Conservation (phyloP, 2,329 filamentous ascomycete species). For the Nemania abortiva region DNA sequence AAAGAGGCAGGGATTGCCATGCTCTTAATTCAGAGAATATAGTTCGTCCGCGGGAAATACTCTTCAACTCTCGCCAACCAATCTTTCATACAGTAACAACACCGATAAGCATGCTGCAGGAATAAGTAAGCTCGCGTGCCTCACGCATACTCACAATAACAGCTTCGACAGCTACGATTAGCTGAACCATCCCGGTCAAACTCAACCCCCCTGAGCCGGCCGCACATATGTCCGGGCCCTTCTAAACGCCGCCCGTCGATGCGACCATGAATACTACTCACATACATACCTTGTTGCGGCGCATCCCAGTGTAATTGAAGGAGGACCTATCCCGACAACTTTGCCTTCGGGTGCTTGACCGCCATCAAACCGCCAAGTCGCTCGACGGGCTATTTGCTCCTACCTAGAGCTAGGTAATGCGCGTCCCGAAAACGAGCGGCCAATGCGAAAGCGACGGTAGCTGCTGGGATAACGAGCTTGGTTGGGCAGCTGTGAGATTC, state of each 20-base stretch:
- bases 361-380: constrained; percentile 2
- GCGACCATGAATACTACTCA: neutral
- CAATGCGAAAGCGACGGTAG: constrained; percentile 8
- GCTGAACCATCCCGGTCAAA: neutral
- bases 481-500: constrained; percentile 18
- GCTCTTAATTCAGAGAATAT: constrained; percentile 3
- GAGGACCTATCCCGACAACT: neutral
- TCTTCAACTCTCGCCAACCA: neutral
- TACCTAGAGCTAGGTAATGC: constrained; percentile 27
- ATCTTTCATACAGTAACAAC: constrained; percentile 2
- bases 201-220: no score
- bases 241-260: neutral
- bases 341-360: constrained; percentile 12
- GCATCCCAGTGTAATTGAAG: neutral
- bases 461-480: constrained; percentile 29
- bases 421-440: constrained; percentile 11
- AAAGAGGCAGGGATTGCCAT: constrained; percentile 14
- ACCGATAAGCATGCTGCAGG: neutral
- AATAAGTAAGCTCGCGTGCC: neutral
- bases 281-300: neutral
- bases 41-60: neutral
- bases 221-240: neutral
- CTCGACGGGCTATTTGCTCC: neutral
- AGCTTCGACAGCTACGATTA: neutral
- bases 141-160: neutral